Evolutionary conservation across 352 stramenopile species (phyloP).

Genomic region (Phytophthora sansomeana): DNA sequence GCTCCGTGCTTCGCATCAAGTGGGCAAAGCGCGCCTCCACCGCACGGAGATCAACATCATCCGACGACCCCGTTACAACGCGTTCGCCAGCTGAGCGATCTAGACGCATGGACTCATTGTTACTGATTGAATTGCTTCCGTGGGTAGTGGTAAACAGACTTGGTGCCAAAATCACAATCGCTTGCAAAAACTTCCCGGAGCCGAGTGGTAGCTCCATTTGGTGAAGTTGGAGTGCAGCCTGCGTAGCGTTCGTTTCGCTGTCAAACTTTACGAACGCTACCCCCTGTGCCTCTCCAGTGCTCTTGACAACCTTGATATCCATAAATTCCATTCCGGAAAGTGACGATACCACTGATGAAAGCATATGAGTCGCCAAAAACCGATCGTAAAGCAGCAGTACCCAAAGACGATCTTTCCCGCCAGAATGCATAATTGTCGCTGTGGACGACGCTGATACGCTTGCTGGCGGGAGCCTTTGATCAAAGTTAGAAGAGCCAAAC

Average conservation of each 20-base stretch:
- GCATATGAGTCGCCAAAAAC: conserved; percentile 60
- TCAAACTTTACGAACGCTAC: conserved; percentile 84
- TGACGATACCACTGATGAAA: conserved; percentile 67
- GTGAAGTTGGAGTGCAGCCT: conserved; percentile 64
- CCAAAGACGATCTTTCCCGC: conserved; percentile 55
- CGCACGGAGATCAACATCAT: conserved; percentile 75
- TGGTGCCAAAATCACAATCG: conserved; percentile 74
- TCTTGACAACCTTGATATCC: conserved; percentile 81
- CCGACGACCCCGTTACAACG: conserved; percentile 35
- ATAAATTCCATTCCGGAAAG: conserved; percentile 83
- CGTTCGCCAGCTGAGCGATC: conserved; percentile 26
- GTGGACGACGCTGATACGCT: conserved; percentile 13
- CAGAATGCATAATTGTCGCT: conserved; percentile 7
- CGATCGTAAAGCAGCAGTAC: conserved; percentile 78
- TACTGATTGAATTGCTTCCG: conserved; percentile 31
- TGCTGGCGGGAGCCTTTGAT: background rate
- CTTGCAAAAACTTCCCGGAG: conserved; percentile 64
- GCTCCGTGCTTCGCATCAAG: conserved; percentile 75
- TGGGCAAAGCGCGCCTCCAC: conserved; percentile 86
- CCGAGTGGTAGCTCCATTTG: conserved; percentile 62
- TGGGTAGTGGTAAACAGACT: conserved; percentile 73
- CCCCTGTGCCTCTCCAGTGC: conserved; percentile 66
- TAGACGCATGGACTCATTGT: conserved; percentile 36
- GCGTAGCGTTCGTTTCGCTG: conserved; percentile 48
- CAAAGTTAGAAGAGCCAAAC: conserved; percentile 4